A percentile compares a stretch with the other conserved stretches of the same genome.
These are phyloP conservation scores for Ailanthus altissimus DNA, from an alignment of 345 rosid genomes.

Conservation along the genomic window DNA sequence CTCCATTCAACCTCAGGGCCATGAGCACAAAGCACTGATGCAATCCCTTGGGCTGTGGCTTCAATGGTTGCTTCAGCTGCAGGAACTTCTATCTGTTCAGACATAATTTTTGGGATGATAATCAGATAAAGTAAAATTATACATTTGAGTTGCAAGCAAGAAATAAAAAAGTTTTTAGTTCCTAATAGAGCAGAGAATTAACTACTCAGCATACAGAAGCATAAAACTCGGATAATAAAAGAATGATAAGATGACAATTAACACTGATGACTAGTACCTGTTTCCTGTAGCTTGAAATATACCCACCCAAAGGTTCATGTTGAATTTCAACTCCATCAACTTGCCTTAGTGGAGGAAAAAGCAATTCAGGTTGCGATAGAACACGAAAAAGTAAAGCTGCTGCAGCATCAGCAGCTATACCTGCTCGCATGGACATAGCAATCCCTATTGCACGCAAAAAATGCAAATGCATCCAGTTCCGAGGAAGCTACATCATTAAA, in stretches of 20 bases:
- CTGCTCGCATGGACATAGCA: slow-evolving; percentile 98
- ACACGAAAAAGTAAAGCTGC: slow-evolving; percentile 95
- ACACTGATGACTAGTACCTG: slow-evolving; percentile 52
- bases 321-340: slow-evolving; percentile 88
- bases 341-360: slow-evolving; percentile 91
- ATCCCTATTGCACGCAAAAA: slow-evolving; percentile 97
- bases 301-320: slow-evolving; percentile 71
- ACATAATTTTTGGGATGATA: slow-evolving; percentile 25
- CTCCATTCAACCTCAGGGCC: slow-evolving; percentile 99
- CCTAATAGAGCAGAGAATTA: background rate
- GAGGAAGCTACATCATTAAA: slow-evolving; percentile 72
- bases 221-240: background rate
- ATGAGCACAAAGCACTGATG: slow-evolving; percentile 99
- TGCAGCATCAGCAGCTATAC: slow-evolving; percentile 98
- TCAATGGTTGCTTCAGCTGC: slow-evolving; percentile 97
- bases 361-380: slow-evolving; percentile 93
- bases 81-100: slow-evolving; percentile 83
- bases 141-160: background rate
- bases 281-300: slow-evolving; percentile 73
- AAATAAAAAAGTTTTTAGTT: background rate
- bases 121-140: slow-evolving; percentile 17
- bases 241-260: slow-evolving; percentile 10
- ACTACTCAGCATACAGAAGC: slow-evolving; percentile 12
- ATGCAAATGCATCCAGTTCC: slow-evolving; percentile 99
- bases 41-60: slow-evolving; percentile 99